phyloP scores from a whole-genome alignment of 805 yeast genomes.

The Candida mattraensis region DNA sequence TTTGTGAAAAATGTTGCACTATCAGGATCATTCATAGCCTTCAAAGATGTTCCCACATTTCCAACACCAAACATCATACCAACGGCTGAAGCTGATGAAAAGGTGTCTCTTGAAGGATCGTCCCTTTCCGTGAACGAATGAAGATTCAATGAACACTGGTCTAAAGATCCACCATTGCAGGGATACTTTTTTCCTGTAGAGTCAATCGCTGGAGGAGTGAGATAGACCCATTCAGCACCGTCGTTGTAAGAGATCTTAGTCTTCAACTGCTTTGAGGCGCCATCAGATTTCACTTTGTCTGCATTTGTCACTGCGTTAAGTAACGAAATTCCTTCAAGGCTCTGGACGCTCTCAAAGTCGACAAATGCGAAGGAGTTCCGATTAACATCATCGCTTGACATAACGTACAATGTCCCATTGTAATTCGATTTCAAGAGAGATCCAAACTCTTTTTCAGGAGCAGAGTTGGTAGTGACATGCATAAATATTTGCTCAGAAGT shows the following conservation, averaged over 20 bases:
- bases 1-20: slow-evolving; percentile 72
- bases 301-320: slow-evolving; percentile 68
- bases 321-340: slow-evolving; percentile 80
- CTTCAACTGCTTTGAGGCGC: slow-evolving; percentile 53
- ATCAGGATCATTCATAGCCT: slow-evolving; percentile 36
- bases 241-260: slow-evolving; percentile 84
- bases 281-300: slow-evolving; percentile 35
- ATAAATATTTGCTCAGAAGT: slow-evolving; percentile 70
- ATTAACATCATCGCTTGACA: slow-evolving; percentile 69
- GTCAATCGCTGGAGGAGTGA: slow-evolving; percentile 69
- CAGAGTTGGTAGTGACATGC: slow-evolving; percentile 71
- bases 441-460: slow-evolving; percentile 62
- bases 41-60: slow-evolving; percentile 71
- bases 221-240: slow-evolving; percentile 81
- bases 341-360: slow-evolving; percentile 83
- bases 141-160: slow-evolving; percentile 74
- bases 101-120: slow-evolving; percentile 76
- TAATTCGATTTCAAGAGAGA: slow-evolving; percentile 83
- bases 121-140: slow-evolving; percentile 89
- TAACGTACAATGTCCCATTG: slow-evolving; percentile 84
- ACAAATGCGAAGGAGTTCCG: slow-evolving; percentile 73
- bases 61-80: slow-evolving; percentile 94
- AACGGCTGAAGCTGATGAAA: slow-evolving; percentile 82
- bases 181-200: slow-evolving; percentile 54
- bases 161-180: slow-evolving; percentile 49